Percentiles rank a stretch among this genome's conserved stretches.
Conservation (phyloP, 1,284 basidiomycete genomes). For the Boletus sp. region DNA sequence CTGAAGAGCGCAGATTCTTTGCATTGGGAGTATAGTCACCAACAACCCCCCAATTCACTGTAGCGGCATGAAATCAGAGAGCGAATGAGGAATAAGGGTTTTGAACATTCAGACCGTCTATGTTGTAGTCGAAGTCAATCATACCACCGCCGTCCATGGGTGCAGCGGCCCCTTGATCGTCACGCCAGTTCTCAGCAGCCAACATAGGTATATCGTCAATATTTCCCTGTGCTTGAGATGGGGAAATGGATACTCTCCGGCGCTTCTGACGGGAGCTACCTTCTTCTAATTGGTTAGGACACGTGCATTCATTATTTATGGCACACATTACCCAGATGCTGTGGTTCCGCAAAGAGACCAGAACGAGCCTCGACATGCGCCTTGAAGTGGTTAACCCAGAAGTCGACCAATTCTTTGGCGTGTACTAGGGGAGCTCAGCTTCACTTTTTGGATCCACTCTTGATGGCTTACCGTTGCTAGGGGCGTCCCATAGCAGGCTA, state of each 20-base stretch:
- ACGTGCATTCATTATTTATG: background rate
- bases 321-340: conserved; percentile 26
- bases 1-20: conserved; percentile 54
- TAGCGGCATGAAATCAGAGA: conserved; percentile 5
- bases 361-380: conserved; percentile 61
- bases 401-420: conserved; percentile 58
- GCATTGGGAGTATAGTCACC: conserved; percentile 17
- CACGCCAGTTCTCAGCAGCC: conserved; percentile 4
- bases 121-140: conserved; percentile 25
- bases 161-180: conserved; percentile 1
- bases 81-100: background rate
- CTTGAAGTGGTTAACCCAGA: conserved; percentile 69
- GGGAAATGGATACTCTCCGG: conserved; percentile 18
- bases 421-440: conserved; percentile 44
- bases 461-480: conserved; percentile 51
- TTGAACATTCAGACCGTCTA: conserved; percentile 23
- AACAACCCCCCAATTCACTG: conserved; percentile 22
- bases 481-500: conserved; percentile 65
- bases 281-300: conserved; percentile 18
- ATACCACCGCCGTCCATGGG: conserved; percentile 15
- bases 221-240: background rate
- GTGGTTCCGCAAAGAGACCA: conserved; percentile 42
- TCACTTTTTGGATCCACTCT: background rate
- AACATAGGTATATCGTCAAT: background rate
- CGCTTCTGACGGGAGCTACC: conserved; percentile 22